phyloP scores from a whole-genome alignment of 192 early-diverging fungal genomes.

The Coemansia sp. region DNA sequence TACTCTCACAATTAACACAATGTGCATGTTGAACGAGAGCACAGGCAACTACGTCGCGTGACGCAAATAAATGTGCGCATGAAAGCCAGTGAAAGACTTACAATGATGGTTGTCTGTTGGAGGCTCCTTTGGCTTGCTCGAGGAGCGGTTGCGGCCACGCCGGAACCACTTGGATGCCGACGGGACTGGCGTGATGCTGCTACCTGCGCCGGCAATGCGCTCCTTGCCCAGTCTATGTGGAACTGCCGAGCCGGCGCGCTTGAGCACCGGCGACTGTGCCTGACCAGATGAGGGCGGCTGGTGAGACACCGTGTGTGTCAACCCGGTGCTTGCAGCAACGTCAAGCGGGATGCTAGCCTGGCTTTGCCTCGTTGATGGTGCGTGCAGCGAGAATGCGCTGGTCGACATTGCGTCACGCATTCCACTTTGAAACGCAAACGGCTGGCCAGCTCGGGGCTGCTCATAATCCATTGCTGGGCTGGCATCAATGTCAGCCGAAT shows the following conservation, averaged over 20 bases:
- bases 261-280: conserved; percentile 24
- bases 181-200: conserved; percentile 15
- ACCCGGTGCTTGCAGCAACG: background rate
- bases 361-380: conserved; percentile 35
- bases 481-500: conserved; percentile 21
- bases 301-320: conserved; percentile 15
- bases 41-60: background rate
- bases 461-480: background rate
- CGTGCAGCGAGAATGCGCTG: conserved; percentile 21
- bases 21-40: background rate
- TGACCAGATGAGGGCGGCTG: conserved; percentile 3
- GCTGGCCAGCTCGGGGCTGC: conserved; percentile 35
- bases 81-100: conserved; percentile 4
- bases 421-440: conserved; percentile 35
- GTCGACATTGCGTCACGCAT: conserved; percentile 7
- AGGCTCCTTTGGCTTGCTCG: conserved; percentile 16
- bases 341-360: conserved; percentile 27
- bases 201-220: conserved; percentile 1
- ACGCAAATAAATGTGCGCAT: conserved; percentile 8
- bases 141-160: conserved; percentile 33
- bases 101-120: conserved; percentile 32
- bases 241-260: conserved; percentile 34
- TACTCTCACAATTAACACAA: background rate
- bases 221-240: conserved; percentile 25
- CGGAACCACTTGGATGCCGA: conserved; percentile 47